Base-by-base conservation (phyloP, 1,139 yeast species). In the Zygosaccharomyces sapae region DNA sequence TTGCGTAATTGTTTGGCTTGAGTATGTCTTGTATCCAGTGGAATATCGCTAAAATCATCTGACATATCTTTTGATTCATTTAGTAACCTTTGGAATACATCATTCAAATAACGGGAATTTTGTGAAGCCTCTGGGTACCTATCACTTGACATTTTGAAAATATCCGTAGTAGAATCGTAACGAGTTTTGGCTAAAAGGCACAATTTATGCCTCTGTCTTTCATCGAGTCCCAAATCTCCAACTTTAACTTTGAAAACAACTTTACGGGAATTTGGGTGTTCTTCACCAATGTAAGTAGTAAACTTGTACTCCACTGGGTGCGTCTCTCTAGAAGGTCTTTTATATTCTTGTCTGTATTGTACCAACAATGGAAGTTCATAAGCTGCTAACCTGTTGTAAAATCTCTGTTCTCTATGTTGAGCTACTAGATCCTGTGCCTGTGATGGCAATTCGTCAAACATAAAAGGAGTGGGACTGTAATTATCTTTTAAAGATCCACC, bases 361-460 rank as follows among this genome's bases (percentile, higher is more conserved):
- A 83, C 81, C 54, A 92, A 74, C 49, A 83, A 77, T 3, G 98
- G 98, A 74, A 90, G 76, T 66, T 90, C 97, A 69, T 83, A 92
- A 0, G 97, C 97, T 29, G 94, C 86, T 34, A 87, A 73, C 59
- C 97, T 77, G 61, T 82, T 83, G 61, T 84, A 80, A 48, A 78
- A 75, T 61, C 86, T 72, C 57, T 76, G 79, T 50, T 74, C 79
- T 53, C 88, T 73, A 58, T 81, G 86, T 55, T 79, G 82, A 48
- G 79, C 76, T 36, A 81, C 75, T 54, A 78, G 72, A 51, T 77
- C 72, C 57, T 80, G 85, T 2, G 85, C 86, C 22, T 71, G 69
- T 5, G 81, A 71, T 20, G 86, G 82, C 55, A 79, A 70, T 59
- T 81, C 86, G 58, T 80, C 86, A 55, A 70, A 76, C 55, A 72